Evolutionary conservation across 371 early-diverging fungal species (phyloP), one percentile per base, ranked within the genome.

Genomic region (Mortierella sp.): DNA sequence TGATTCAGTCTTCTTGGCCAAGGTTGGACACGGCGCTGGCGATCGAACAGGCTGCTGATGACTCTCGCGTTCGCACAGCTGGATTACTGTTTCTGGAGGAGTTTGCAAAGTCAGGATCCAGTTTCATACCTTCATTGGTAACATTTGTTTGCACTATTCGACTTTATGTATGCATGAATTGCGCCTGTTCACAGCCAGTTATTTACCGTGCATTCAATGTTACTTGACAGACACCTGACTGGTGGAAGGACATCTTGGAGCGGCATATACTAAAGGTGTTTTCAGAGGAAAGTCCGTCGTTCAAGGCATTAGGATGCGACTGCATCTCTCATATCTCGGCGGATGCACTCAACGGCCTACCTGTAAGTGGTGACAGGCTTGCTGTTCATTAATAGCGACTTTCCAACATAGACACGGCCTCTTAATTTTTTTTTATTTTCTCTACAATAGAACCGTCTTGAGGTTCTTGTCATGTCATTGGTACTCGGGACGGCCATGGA

Each of bases 221-320:
- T 5, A 31, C 19, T 37, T 53, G n/a, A 9, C 76, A 86, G 86
- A 53, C 72, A 13, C 57, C 82, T 11, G 76, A 80, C 0, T 93
- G 92, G 91, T 95, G 93, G 94, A 77, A 78, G 6, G 71, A 76
- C 3, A 78, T 89, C 46, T 57, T 93, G 44, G 91, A 89, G 48
- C 81, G 74, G 9, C 90, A 93, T 67, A 81, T 94, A 6, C 90
- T 91, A 31, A 74, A 87, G 44, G 83, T 91, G 0, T 86, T 91
- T 13, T 53, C 77, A 1, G 91, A 93, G 72, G 74, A 81, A n/a
- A 79, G 73, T 37, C 85, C 88, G 16, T 72, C 89, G 4, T 89
- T 95, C 9, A 91, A 93, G 55, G 89, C 91, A 3, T 80, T 91
- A 46, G 90, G 91, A 3, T 92, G 95, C 72, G 94, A 95, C 74